Conservation (phyloP, 495 filamentous ascomycete species). For the Oidiodendron maius region DNA sequence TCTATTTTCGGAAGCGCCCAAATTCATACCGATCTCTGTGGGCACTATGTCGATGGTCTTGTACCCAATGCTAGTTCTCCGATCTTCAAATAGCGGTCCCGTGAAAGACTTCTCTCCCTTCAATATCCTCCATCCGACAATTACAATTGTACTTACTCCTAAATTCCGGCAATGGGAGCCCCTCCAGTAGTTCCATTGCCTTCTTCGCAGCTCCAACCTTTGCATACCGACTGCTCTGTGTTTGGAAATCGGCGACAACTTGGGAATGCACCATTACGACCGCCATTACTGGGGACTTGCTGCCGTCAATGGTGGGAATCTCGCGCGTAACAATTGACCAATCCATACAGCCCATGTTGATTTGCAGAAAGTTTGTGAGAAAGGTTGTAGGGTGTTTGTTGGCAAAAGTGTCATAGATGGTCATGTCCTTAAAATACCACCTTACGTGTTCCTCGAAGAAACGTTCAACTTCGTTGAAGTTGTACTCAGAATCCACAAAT, state of each 20-base stretch:
- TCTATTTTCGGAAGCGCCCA: too few relatives aligned
- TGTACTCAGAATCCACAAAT: constrained; percentile 85
- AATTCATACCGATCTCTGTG: too few relatives aligned
- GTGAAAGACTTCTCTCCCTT: not conserved
- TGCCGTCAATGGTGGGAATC: constrained; percentile 20
- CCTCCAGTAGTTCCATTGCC: constrained; percentile 54
- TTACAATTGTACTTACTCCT: constrained; percentile 53
- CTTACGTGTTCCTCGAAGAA: constrained; percentile 73
- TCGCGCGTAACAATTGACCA: constrained; percentile 37
- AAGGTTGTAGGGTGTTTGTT: constrained; percentile 73
- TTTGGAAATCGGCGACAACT: constrained; percentile 55
- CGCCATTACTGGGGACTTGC: constrained; percentile 45
- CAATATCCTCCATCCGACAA: constrained; percentile 34
- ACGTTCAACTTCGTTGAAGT: constrained; percentile 62
- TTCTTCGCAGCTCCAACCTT: constrained; percentile 67
- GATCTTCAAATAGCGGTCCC: constrained; percentile 1
- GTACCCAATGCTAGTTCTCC: too few relatives aligned
- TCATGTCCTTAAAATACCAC: constrained; percentile 83
- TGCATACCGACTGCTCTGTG: constrained; percentile 60
- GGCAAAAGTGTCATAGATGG: constrained; percentile 81
- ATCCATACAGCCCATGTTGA: constrained; percentile 38
- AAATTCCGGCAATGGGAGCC: constrained; percentile 53
- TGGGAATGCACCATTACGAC: constrained; percentile 72
- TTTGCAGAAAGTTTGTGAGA: constrained; percentile 34
- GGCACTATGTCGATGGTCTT: too few relatives aligned